These are phyloP conservation scores for Ustilago nuda DNA, from an alignment of 1,284 basidiomycete species.

Conservation along the genomic window DNA sequence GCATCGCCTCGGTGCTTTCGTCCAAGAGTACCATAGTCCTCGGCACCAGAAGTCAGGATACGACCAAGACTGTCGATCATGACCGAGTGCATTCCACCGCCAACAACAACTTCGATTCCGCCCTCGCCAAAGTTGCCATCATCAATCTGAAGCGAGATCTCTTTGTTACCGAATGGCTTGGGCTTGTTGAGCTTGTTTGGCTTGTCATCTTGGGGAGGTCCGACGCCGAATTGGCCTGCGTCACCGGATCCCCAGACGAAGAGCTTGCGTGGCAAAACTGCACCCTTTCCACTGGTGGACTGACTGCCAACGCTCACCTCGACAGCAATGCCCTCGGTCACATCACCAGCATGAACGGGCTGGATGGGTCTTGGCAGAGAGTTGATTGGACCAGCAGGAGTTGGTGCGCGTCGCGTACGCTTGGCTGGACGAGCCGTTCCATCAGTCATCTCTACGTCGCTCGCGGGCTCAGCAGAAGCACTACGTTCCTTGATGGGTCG, in stretches of 20 bases:
- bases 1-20: constrained; percentile 73
- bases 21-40: constrained; percentile 92
- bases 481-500: constrained; percentile 24
- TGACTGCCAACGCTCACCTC: constrained; percentile 26
- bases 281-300: constrained; percentile 30
- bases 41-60: constrained; percentile 80
- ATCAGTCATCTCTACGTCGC: constrained; percentile 37
- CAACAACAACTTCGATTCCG: constrained; percentile 60
- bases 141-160: constrained; percentile 55
- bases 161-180: constrained; percentile 60
- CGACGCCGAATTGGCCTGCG: constrained; percentile 66
- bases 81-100: constrained; percentile 68
- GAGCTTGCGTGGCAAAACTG: constrained; percentile 59
- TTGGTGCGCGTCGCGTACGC: constrained; percentile 39
- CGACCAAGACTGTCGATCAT: constrained; percentile 61
- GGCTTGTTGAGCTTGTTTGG: constrained; percentile 66
- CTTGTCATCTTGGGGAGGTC: constrained; percentile 63
- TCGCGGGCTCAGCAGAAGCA: constrained; percentile 27
- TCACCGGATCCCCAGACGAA: constrained; percentile 68
- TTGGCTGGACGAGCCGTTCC: constrained; percentile 40
- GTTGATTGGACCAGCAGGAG: constrained; percentile 53
- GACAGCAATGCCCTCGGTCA: constrained; percentile 36
- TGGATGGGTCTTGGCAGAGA: constrained; percentile 38
- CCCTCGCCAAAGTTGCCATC: constrained; percentile 57
- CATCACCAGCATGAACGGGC: constrained; percentile 36